These are phyloP conservation scores for Allomyces macrogynus DNA, from an alignment of 192 early-diverging fungal species.

Conservation along the genomic window DNA sequence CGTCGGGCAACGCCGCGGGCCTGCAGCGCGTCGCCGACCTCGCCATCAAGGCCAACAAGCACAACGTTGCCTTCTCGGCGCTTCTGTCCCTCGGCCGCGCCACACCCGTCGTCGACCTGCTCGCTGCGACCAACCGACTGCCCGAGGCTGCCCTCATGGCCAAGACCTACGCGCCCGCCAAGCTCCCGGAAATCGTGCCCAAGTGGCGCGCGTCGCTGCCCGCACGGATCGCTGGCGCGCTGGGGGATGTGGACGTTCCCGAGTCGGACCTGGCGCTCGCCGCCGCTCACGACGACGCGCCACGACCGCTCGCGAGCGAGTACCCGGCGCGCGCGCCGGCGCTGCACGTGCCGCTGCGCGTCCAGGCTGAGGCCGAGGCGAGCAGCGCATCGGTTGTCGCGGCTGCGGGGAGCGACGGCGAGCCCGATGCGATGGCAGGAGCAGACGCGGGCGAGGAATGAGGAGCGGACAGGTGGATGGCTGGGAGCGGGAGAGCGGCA, in stretches of 20 bases:
- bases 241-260: background rate
- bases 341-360: too few species aligned
- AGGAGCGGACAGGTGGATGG: too few species aligned
- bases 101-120: constrained; percentile 66
- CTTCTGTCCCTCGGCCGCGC: constrained; percentile 50
- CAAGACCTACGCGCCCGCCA: constrained; percentile 59
- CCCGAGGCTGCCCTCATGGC: constrained; percentile 92
- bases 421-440: too few species aligned
- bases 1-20: constrained; percentile 62
- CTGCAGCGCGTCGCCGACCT: constrained; percentile 48
- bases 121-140: constrained; percentile 66
- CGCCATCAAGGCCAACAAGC: constrained; percentile 42
- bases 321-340: background rate
- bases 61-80: constrained; percentile 82
- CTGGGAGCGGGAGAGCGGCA: too few species aligned
- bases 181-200: constrained; percentile 5
- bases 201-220: background rate
- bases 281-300: background rate
- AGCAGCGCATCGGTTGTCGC: too few species aligned
- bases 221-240: background rate
- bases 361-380: too few species aligned
- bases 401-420: too few species aligned
- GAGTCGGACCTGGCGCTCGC: background rate
- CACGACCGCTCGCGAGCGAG: background rate
- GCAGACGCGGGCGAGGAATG: too few species aligned